Percentiles rank a stretch among this genome's conserved stretches.
phyloP scores from a whole-genome alignment of 352 stramenopile genomes.

The Globisporangium barbulae region DNA sequence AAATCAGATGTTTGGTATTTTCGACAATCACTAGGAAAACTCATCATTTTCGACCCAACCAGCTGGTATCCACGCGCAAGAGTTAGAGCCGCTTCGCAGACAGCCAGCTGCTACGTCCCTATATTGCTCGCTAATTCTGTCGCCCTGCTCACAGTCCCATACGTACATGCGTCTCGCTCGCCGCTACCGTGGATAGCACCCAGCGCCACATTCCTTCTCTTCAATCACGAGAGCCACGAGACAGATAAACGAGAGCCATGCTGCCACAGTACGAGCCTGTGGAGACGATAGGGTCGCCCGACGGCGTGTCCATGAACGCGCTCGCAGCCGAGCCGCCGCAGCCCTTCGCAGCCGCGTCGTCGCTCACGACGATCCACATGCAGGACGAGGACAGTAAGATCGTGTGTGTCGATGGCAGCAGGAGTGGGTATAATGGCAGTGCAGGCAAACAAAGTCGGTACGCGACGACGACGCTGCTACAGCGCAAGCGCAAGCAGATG shows the following conservation, averaged over 20 bases:
- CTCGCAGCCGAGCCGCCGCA: constrained; percentile 4
- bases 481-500: constrained; percentile 9
- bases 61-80: neutral
- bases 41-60: neutral
- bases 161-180: neutral
- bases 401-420: neutral
- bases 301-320: neutral
- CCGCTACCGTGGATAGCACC: neutral
- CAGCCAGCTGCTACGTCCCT: neutral
- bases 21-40: neutral
- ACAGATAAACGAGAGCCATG: neutral
- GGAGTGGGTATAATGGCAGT: too few relatives aligned
- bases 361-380: constrained; percentile 16
- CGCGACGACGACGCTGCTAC: neutral
- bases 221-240: neutral
- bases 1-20: neutral
- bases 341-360: constrained; percentile 13
- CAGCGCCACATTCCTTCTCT: neutral
- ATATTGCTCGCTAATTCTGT: constrained; percentile 1
- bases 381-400: constrained; percentile 1
- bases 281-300: constrained; percentile 8
- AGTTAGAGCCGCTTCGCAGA: neutral
- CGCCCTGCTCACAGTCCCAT: neutral
- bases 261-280: constrained; percentile 14
- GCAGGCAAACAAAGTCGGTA: neutral